Conservation (phyloP, 169 alveolate genomes). For the Plasmodium gaboni region DNA sequence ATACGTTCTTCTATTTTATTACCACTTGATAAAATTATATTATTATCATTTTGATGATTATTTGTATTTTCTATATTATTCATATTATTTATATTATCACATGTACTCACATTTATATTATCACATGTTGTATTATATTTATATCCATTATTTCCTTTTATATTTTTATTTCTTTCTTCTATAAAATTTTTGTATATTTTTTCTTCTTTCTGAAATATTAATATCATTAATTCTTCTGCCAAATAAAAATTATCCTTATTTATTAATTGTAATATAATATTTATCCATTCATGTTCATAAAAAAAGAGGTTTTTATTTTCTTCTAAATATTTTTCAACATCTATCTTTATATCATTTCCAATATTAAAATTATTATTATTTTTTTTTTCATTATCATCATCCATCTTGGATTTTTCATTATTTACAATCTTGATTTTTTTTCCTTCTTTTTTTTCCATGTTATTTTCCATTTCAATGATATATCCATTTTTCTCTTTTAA, state of each 20-base stretch:
- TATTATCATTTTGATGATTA: neutral
- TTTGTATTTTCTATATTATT: slow-evolving; percentile 2
- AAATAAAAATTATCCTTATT: slow-evolving; percentile 45
- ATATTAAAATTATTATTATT: neutral
- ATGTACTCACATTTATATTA: neutral
- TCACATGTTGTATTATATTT: neutral
- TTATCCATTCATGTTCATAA: slow-evolving; percentile 69
- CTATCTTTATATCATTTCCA: neutral
- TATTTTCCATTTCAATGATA: neutral
- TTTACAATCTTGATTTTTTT: neutral
- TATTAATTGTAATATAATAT: slow-evolving; percentile 42
- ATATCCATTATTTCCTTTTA: slow-evolving; percentile 2
- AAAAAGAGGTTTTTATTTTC: slow-evolving; percentile 16
- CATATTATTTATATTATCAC: neutral
- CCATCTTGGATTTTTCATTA: neutral
- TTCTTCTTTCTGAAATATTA: slow-evolving; percentile 66
- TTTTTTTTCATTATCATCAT: neutral
- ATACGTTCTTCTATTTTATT: neutral
- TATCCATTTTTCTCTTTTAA: too few relatives aligned
- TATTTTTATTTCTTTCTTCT: neutral
- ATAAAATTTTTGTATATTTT: slow-evolving; percentile 19
- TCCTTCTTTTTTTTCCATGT: neutral
- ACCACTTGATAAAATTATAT: neutral
- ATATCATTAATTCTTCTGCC: slow-evolving; percentile 56
- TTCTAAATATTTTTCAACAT: slow-evolving; percentile 2